Evolutionary conservation across 805 yeast genomes (phyloP), one percentile per base, ranked within the genome.

Genomic region (Kuraishia capsulata): DNA sequence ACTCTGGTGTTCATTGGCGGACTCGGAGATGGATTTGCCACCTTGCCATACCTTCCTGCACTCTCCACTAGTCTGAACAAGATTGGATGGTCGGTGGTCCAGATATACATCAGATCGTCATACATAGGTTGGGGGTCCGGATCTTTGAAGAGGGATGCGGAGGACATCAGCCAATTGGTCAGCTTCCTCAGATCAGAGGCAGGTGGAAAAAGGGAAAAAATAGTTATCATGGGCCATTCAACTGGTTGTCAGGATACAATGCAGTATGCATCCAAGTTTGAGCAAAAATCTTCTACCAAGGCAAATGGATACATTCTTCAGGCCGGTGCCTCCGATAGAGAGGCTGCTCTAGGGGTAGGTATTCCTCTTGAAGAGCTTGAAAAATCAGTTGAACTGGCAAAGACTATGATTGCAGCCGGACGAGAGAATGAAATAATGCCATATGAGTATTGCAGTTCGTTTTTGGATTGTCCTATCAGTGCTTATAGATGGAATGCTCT

Each of bases 161-260:
- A 56, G 9, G 89, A 84, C 46, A 64, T 85, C 26, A 54, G 61
- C 2, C 44, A 57, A 38, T 58, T 83, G 40, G 75, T 84, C 6
- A 54, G 62, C 21, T 81, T 75, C 53, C 61, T 85, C 48, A 64
- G 69, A 37, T 52, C 67, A 1, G 48, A 56, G 3, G 19, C 16
- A 5, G 76, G 76, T 6, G 57, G 72, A 37, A 49, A 60, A 25
- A 75, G 26, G 11, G 11, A 24, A 11, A 24, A 67, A 43, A 59
- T 84, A 23, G 79, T 81, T 8, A 54, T 85, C 9, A 65, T 79
- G 69, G 95, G 95, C n/a, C 90, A 83, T 50, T 84, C 92, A 16
- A 85, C 95, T 0, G 95, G 95, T 0, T 75, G 84, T 37, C 95
- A 85, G 55, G 86, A 85, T 51, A 69, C 77, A 1, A 61, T 84